A percentile compares a stretch with the other conserved stretches of the same genome.
Evolutionary conservation across 2,329 filamentous ascomycete genomes (phyloP).

Genomic region (Neofusicoccum sp.): DNA sequence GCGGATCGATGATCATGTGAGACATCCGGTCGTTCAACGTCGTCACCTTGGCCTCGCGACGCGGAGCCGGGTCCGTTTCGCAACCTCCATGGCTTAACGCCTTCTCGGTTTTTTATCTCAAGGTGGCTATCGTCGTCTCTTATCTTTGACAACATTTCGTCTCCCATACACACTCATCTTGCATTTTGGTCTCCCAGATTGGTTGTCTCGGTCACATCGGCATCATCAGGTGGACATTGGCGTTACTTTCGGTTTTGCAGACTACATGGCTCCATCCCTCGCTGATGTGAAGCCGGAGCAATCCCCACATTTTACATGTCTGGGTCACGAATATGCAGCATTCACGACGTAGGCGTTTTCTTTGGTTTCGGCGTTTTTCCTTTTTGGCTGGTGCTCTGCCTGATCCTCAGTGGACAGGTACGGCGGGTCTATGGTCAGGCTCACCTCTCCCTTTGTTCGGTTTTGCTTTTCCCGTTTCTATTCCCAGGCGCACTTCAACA

Average conservation of each 20-base stretch:
- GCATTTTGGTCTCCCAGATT: constrained; percentile 5
- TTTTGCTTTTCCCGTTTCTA: neutral
- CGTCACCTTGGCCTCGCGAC: neutral
- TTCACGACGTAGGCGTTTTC: constrained; percentile 17
- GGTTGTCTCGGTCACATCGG: constrained; percentile 1
- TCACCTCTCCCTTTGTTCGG: constrained; percentile 11
- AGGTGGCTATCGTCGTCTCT: neutral
- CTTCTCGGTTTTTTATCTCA: neutral
- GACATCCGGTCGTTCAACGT: constrained; percentile 6
- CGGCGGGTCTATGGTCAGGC: neutral
- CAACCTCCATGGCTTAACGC: neutral
- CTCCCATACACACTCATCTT: neutral
- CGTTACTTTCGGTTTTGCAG: constrained; percentile 12
- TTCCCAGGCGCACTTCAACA: constrained; percentile 8
- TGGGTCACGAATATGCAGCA: constrained; percentile 15
- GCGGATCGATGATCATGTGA: constrained; percentile 16
- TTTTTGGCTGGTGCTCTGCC: neutral
- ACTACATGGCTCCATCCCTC: constrained; percentile 6
- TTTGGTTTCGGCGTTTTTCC: neutral
- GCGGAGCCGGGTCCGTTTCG: constrained; percentile 7
- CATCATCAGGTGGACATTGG: constrained; percentile 4
- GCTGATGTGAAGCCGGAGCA: constrained; percentile 9
- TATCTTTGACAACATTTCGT: no score
- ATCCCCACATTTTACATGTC: constrained; percentile 8
- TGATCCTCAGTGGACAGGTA: neutral